Evolutionary conservation across 2,329 filamentous ascomycete genomes (phyloP).

Genomic region (Verticillium nonalfalfae): DNA sequence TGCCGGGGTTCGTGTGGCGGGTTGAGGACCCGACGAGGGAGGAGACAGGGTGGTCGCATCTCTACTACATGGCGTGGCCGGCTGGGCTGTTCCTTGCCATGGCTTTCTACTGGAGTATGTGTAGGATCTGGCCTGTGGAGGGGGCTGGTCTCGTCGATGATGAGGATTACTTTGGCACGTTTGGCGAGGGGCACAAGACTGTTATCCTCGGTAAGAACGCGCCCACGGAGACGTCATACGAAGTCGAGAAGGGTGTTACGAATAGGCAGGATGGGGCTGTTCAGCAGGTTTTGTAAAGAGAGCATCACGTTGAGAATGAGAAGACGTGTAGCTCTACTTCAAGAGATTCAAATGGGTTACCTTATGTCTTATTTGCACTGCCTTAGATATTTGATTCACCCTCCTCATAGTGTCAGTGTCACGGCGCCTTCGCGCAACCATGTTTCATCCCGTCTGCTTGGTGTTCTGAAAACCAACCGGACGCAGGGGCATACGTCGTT

Average conservation of each 20-base stretch:
- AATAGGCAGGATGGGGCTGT: background rate
- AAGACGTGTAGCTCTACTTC: too few species aligned
- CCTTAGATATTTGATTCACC: too few species aligned
- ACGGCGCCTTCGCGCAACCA: too few species aligned
- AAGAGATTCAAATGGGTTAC: background rate
- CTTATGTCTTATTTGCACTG: too few species aligned
- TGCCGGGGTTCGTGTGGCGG: conserved; percentile 16
- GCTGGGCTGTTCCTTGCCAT: conserved; percentile 14
- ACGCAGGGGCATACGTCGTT: too few species aligned
- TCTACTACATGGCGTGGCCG: conserved; percentile 20
- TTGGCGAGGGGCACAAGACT: conserved; percentile 6
- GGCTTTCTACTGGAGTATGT: conserved; percentile 12
- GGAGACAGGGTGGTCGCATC: conserved; percentile 17
- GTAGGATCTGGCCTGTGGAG: conserved; percentile 11
- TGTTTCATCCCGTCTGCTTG: too few species aligned
- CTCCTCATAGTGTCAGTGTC: too few species aligned
- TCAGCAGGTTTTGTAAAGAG: background rate
- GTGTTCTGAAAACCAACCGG: too few species aligned
- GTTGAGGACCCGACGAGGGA: conserved; percentile 9
- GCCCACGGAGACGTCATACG: background rate
- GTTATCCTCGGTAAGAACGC: background rate
- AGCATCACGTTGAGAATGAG: too few species aligned
- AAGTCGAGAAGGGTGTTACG: background rate
- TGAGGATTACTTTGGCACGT: conserved; percentile 19
- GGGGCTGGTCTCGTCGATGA: conserved; percentile 15